Base-by-base conservation (phyloP, 2,329 filamentous ascomycete species). In the Cladophialophora immunda region DNA sequence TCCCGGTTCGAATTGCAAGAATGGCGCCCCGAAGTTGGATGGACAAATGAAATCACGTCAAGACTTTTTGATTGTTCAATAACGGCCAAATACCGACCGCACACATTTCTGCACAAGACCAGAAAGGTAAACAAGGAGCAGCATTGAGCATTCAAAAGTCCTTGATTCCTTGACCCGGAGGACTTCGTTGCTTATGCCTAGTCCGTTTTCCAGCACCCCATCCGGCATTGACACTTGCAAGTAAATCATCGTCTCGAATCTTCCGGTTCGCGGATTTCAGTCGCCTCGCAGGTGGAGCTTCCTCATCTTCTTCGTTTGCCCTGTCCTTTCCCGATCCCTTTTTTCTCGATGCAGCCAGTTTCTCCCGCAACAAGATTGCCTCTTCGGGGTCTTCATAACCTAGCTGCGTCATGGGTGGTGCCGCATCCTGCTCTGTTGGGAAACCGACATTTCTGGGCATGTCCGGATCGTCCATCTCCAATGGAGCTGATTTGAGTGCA, bases 361-460 rank as follows among this genome's bases (percentile, higher is more conserved):
- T 84, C 36, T 86, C 85, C n/a, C 84, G 84, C 72, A 86, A 86
- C 62, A 83, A 83, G 13, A 83, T 81, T 2, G 85, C 70, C 62
- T 74, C 85, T 54, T 87, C 81, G 1, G 80, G 77, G 66, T 83
- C 81, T 65, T 83, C 81, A 64, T 83, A 84, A 30, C 80, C 80
- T 19, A 84, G 72, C 70, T 83, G 81, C 5, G 82, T 83, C 78
- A 82, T 79, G 15, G 75, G 76, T 15, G 80, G 78, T 8, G 75
- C 73, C 7, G 75, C 72, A 62, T 79, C 76, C 11, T 77, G 77
- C 59, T 77, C 76, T 11, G 76, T 71, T 45, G 77, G 75, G 15
- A 73, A 69, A 11, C 72, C 68, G 11, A 55, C 54, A 17, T 45
- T 32, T 4, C 64, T 55, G 22, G 54, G 34, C 29, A 68, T 57